These are phyloP conservation scores for Paecilomyces variotii DNA, from an alignment of 2,329 filamentous ascomycete genomes.

Conservation along the genomic window DNA sequence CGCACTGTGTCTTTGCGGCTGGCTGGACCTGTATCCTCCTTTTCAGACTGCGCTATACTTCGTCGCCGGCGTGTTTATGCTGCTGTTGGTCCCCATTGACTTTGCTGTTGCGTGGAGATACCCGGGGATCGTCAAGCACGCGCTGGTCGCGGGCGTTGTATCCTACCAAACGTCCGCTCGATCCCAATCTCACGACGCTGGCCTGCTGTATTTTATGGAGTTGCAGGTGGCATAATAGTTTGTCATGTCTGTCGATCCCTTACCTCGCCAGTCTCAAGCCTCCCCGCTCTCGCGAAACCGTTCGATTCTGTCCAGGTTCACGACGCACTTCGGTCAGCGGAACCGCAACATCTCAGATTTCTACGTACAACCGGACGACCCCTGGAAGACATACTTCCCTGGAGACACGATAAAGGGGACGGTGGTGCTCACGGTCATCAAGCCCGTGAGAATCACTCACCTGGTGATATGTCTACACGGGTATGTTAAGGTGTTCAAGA, in stretches of 20 bases:
- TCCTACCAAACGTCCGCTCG: not conserved
- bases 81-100: not conserved
- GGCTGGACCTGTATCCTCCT: not conserved
- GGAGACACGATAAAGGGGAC: constrained; percentile 56
- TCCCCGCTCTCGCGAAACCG: constrained; percentile 33
- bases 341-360: constrained; percentile 54
- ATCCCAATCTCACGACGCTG: not conserved
- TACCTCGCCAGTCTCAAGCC: constrained; percentile 22
- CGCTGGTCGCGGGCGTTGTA: not conserved
- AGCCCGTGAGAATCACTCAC: constrained; percentile 56
- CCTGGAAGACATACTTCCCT: constrained; percentile 54
- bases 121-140: not conserved
- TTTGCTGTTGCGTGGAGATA: not conserved
- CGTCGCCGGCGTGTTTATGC: not conserved
- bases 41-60: not conserved
- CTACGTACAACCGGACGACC: constrained; percentile 55
- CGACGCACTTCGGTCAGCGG: constrained; percentile 45
- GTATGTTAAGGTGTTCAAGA: constrained; percentile 58
- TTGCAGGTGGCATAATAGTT: constrained; percentile 18
- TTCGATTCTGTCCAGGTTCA: constrained; percentile 46
- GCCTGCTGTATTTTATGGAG: constrained; percentile 18
- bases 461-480: constrained; percentile 56
- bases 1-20: not conserved
- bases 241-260: constrained; percentile 36
- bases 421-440: constrained; percentile 52